Evolutionary conservation across 2,329 filamentous ascomycete species (phyloP).

Genomic region (Epichloe typhina): DNA sequence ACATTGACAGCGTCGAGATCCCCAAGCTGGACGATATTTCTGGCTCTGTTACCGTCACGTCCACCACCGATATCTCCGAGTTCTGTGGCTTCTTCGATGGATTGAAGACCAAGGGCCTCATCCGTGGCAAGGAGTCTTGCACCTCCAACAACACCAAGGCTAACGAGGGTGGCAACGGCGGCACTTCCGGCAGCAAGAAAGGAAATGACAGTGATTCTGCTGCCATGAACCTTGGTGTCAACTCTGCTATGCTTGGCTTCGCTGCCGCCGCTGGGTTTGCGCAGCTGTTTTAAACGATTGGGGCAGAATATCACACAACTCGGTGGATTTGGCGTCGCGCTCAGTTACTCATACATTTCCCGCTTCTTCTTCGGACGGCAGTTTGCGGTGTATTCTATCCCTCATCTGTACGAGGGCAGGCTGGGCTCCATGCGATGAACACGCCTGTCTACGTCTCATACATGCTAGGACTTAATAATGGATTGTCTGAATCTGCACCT

Average conservation of each 20-base stretch:
- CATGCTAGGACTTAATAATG: slow-evolving; percentile 32
- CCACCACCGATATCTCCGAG: slow-evolving; percentile 45
- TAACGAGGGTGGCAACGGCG: slow-evolving; percentile 31
- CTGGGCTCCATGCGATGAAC: slow-evolving; percentile 12
- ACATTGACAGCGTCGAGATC: slow-evolving; percentile 49
- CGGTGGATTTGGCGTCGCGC: slow-evolving; percentile 24
- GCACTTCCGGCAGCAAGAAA: slow-evolving; percentile 13
- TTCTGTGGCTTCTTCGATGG: slow-evolving; percentile 42
- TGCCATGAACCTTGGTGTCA: slow-evolving; percentile 31
- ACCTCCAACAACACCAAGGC: slow-evolving; percentile 36
- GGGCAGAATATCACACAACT: slow-evolving; percentile 14
- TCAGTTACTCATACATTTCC: slow-evolving; percentile 20
- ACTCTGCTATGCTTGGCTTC: slow-evolving; percentile 33
- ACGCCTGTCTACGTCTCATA: slow-evolving; percentile 10
- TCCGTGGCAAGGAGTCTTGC: slow-evolving; percentile 34
- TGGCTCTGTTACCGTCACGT: slow-evolving; percentile 59
- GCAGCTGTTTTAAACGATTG: slow-evolving; percentile 33
- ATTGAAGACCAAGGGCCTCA: slow-evolving; percentile 23
- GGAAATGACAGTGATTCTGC: slow-evolving; percentile 25
- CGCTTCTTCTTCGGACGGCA: slow-evolving; percentile 22
- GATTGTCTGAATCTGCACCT: slow-evolving; percentile 20
- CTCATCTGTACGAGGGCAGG: slow-evolving; percentile 13
- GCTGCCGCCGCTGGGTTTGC: slow-evolving; percentile 33
- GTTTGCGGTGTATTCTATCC: slow-evolving; percentile 20
- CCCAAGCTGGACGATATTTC: slow-evolving; percentile 53